phyloP scores from a whole-genome alignment of 495 filamentous ascomycete genomes.

The Penicillium ochrochloron region DNA sequence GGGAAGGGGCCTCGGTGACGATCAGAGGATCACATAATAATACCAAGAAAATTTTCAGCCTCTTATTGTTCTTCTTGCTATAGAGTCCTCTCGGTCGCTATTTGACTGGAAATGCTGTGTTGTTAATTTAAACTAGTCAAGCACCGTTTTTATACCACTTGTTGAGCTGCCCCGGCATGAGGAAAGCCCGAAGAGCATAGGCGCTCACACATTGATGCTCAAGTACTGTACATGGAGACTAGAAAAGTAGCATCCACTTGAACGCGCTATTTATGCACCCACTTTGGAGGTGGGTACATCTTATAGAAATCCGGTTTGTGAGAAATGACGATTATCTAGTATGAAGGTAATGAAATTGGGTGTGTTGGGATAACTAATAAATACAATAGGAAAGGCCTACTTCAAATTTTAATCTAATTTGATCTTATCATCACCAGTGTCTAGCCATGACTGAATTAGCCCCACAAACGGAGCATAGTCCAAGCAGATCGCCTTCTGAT shows the following conservation, averaged over 20 bases:
- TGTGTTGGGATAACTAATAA: neutral
- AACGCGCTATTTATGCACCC: neutral
- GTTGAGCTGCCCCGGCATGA: neutral
- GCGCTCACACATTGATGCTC: neutral
- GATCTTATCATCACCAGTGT: neutral
- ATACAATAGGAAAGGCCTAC: neutral
- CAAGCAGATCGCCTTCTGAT: neutral
- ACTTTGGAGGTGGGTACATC: conserved; percentile 4
- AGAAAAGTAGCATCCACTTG: neutral
- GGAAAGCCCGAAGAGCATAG: neutral
- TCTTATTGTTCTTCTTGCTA: neutral
- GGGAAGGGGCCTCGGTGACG: neutral
- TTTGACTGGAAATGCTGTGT: no score
- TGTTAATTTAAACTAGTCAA: no score
- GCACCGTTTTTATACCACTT: no score
- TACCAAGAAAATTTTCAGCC: conserved; percentile 8
- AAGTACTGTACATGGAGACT: neutral
- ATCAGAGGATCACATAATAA: neutral
- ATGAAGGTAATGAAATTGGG: no score
- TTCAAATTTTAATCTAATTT: neutral
- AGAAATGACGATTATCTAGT: conserved; percentile 5
- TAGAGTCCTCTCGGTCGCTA: neutral
- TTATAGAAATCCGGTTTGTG: conserved; percentile 4
- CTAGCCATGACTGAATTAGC: neutral
- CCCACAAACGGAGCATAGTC: neutral